Evolutionary conservation across 2,329 filamentous ascomycete species (phyloP).

Genomic region (Ascochyta fabae): DNA sequence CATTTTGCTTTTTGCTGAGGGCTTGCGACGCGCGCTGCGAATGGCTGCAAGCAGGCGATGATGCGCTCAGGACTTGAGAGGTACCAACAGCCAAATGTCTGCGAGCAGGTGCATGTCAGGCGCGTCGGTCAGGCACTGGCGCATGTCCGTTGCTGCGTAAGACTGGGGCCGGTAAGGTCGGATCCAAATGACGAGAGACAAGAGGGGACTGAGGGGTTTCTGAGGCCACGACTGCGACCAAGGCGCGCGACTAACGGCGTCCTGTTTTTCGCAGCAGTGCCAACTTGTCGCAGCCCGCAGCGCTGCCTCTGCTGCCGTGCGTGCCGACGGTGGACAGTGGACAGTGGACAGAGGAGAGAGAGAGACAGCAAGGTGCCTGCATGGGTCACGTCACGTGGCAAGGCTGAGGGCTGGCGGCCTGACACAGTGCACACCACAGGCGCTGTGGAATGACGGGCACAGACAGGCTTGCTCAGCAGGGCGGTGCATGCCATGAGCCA

Average conservation of each 20-base stretch:
- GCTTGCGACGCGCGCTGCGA: conserved; percentile 15
- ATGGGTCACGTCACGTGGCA: background rate
- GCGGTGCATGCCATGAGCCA: conserved; percentile 21
- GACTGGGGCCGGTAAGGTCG: conserved; percentile 23
- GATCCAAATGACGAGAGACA: conserved; percentile 24
- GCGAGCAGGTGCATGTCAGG: conserved; percentile 2
- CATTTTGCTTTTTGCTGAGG: background rate
- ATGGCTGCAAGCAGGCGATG: conserved; percentile 18
- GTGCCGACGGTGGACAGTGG: background rate
- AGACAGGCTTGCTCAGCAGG: conserved; percentile 15
- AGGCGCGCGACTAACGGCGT: conserved; percentile 12
- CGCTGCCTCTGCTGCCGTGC: conserved; percentile 7
- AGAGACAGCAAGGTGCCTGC: background rate
- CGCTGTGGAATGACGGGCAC: too few relatives aligned
- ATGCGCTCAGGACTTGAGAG: conserved; percentile 21
- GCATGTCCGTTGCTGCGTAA: conserved; percentile 16
- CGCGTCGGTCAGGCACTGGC: conserved; percentile 1
- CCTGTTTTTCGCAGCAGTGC: conserved; percentile 27
- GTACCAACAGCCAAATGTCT: background rate
- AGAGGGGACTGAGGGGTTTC: conserved; percentile 13
- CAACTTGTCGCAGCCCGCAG: conserved; percentile 13
- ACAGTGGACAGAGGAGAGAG: background rate
- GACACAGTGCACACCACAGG: conserved; percentile 1
- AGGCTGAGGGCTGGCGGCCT: conserved; percentile 13
- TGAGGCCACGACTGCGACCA: conserved; percentile 20